A percentile compares a stretch with the other conserved stretches of the same genome.
Evolutionary conservation across 805 yeast species (phyloP).

Genomic region (Candida tammaniensis): DNA sequence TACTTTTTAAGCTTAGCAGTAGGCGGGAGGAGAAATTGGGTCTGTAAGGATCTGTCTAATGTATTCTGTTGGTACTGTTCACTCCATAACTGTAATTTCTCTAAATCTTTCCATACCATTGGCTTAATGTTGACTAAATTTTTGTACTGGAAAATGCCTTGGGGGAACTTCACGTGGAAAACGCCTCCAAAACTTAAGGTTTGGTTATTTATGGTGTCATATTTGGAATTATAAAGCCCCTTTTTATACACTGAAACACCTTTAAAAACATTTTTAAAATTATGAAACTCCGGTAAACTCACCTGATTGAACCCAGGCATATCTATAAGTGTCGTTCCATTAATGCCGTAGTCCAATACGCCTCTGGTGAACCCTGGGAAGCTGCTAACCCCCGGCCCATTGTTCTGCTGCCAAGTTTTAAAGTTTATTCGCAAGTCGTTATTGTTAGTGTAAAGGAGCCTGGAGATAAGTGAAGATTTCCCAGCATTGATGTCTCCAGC

Average conservation of each 20-base stretch:
- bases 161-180: constrained; percentile 56
- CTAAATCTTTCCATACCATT: constrained; percentile 48
- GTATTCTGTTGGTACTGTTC: constrained; percentile 8
- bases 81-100: constrained; percentile 16
- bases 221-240: constrained; percentile 30
- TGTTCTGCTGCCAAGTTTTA: constrained; percentile 20
- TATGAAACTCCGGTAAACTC: constrained; percentile 13
- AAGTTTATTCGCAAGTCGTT: constrained; percentile 7
- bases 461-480: constrained; percentile 57
- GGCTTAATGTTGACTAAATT: constrained; percentile 43
- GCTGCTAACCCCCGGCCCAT: constrained; percentile 47
- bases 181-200: constrained; percentile 60
- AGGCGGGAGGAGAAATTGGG: constrained; percentile 12
- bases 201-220: constrained; percentile 40
- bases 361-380: constrained; percentile 74
- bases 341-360: constrained; percentile 21
- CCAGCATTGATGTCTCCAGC: constrained; percentile 72
- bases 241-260: constrained; percentile 24
- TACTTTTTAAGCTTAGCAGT: constrained; percentile 33
- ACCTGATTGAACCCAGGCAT: constrained; percentile 14
- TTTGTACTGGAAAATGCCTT: constrained; percentile 32
- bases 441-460: constrained; percentile 7
- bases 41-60: constrained; percentile 9
- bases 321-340: constrained; percentile 6
- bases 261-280: constrained; percentile 26